Evolutionary conservation across 2,329 filamentous ascomycete genomes (phyloP).

Genomic region (Pseudodiploospora longispora): DNA sequence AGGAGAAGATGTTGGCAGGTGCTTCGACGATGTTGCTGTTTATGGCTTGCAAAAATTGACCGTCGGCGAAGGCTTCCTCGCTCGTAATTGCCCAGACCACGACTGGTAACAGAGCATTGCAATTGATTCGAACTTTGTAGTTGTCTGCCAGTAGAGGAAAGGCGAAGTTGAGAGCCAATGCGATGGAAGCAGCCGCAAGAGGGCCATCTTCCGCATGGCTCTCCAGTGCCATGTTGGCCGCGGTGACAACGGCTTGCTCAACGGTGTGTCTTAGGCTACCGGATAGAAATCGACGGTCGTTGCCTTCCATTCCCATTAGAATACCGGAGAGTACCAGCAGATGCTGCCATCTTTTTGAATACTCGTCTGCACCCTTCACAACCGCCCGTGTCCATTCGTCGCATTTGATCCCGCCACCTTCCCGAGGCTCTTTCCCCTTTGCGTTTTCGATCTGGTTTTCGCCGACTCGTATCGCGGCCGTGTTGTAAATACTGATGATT

Average conservation of each 20-base stretch:
- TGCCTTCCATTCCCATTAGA: conserved; percentile 64
- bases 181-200: conserved; percentile 44
- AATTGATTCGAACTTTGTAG: conserved; percentile 52
- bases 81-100: conserved; percentile 61
- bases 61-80: conserved; percentile 65
- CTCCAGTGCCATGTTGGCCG: conserved; percentile 67
- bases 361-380: conserved; percentile 48
- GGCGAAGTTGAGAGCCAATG: conserved; percentile 66
- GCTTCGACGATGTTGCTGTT: conserved; percentile 55
- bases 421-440: conserved; percentile 20
- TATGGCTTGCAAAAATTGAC: conserved; percentile 64
- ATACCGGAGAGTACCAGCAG: conserved; percentile 72
- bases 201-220: conserved; percentile 31
- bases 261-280: conserved; percentile 56
- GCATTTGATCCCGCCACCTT: conserved; percentile 37
- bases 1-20: conserved; percentile 43
- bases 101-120: conserved; percentile 62
- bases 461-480: conserved; percentile 50
- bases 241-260: conserved; percentile 64
- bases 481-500: conserved; percentile 64
- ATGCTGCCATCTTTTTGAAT: conserved; percentile 70
- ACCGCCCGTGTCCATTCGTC: conserved; percentile 51
- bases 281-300: conserved; percentile 56
- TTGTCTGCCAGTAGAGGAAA: conserved; percentile 62
- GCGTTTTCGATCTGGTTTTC: conserved; percentile 35